Evolutionary conservation across 495 filamentous ascomycete species (phyloP).

Genomic region (Lindgomyces ingoldianus): DNA sequence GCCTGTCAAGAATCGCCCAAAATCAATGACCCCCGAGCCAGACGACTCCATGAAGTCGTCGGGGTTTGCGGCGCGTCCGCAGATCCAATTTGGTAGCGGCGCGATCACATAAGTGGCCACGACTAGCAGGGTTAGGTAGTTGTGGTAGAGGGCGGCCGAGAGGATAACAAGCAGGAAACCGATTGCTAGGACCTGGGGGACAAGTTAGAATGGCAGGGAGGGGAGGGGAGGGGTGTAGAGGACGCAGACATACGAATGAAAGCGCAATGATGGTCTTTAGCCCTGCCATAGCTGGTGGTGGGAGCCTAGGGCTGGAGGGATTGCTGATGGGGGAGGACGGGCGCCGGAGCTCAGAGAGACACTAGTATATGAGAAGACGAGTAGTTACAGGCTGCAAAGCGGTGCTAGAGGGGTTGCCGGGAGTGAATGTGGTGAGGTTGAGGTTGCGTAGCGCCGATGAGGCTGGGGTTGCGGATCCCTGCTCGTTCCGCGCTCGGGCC

Average conservation of each 20-base stretch:
- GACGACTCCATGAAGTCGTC: conserved; percentile 94
- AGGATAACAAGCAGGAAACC: conserved; percentile 99
- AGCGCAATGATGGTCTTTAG: conserved; percentile 98
- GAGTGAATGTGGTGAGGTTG: conserved; percentile 1
- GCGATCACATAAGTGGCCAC: conserved; percentile 94
- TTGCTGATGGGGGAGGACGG: background rate
- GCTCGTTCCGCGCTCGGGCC: background rate
- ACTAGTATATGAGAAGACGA: background rate
- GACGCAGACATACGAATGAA: conserved; percentile 72
- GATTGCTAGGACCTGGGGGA: conserved; percentile 79
- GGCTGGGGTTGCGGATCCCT: conserved; percentile 18
- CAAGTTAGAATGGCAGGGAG: conserved; percentile 2
- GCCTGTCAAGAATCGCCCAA: conserved; percentile 91
- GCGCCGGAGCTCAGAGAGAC: background rate
- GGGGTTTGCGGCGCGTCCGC: conserved; percentile 80
- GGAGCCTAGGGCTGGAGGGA: background rate
- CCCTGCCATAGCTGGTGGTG: conserved; percentile 71
- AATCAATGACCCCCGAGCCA: conserved; percentile 78
- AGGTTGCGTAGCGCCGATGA: conserved; percentile 30
- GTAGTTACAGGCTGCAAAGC: background rate
- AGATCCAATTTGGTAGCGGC: conserved; percentile 94
- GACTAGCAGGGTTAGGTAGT: conserved; percentile 90
- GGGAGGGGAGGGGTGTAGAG: background rate
- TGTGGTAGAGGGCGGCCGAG: conserved; percentile 88
- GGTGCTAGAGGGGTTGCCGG: background rate